Evolutionary conservation across 2,329 filamentous ascomycete species (phyloP).

Genomic region (Diplocarpon rosae): DNA sequence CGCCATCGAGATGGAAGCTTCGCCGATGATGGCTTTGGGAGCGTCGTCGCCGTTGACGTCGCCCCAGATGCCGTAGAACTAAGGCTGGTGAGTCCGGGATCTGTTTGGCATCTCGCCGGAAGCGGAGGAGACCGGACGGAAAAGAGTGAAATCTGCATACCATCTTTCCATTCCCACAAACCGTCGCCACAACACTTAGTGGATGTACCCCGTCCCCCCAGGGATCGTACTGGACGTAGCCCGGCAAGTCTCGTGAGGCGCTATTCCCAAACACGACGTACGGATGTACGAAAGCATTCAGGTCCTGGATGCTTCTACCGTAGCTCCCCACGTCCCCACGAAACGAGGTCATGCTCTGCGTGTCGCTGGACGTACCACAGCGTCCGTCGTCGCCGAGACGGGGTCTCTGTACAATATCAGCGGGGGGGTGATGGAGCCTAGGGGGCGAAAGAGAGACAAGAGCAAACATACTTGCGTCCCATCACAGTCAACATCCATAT

Average conservation of each 20-base stretch:
- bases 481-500: slow-evolving; percentile 51
- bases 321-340: slow-evolving; percentile 30
- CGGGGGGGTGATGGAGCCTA: no score
- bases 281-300: slow-evolving; percentile 40
- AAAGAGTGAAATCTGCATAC: slow-evolving; percentile 3
- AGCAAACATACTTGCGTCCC: slow-evolving; percentile 40
- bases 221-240: slow-evolving; percentile 33
- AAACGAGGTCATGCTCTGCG: slow-evolving; percentile 39
- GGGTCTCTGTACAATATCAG: no score
- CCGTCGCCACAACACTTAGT: slow-evolving; percentile 43
- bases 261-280: slow-evolving; percentile 45
- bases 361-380: slow-evolving; percentile 34
- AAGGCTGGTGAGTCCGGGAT: neutral
- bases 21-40: slow-evolving; percentile 38
- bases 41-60: slow-evolving; percentile 47
- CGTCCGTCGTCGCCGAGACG: no score
- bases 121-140: neutral
- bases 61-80: slow-evolving; percentile 50
- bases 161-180: slow-evolving; percentile 37
- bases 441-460: neutral
- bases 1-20: slow-evolving; percentile 46
- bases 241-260: slow-evolving; percentile 25
- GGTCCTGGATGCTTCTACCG: slow-evolving; percentile 31
- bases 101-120: no score
- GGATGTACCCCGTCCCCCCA: slow-evolving; percentile 35